Percentiles rank a stretch among this genome's conserved stretches.
Conservation (phyloP, 2,329 filamentous ascomycete genomes). For the Aspergillus floridensis region DNA sequence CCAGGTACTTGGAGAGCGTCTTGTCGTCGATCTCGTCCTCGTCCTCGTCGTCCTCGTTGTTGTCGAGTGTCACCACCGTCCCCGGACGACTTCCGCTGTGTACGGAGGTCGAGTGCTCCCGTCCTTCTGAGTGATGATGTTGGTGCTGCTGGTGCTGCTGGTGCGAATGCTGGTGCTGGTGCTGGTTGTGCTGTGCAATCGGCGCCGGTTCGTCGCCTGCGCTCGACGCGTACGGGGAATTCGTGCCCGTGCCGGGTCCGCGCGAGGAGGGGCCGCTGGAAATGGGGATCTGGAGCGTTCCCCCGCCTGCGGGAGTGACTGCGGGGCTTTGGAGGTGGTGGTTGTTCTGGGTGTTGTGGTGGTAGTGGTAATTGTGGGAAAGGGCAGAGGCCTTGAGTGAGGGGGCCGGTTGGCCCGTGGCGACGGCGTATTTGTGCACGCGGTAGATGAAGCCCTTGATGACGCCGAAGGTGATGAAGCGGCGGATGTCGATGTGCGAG, state of each 20-base stretch:
- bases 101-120: constrained; percentile 26
- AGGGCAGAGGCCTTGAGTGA: constrained; percentile 23
- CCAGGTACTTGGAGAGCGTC: constrained; percentile 42
- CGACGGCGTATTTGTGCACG: constrained; percentile 83
- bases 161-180: too few species aligned
- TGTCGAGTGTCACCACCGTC: constrained; percentile 24
- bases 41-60: constrained; percentile 35
- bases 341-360: not conserved
- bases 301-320: not conserved
- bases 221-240: constrained; percentile 30
- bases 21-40: constrained; percentile 35
- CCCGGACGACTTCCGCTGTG: constrained; percentile 26
- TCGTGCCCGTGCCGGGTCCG: constrained; percentile 29
- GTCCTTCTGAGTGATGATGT: constrained; percentile 10
- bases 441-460: constrained; percentile 94
- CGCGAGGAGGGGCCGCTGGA: constrained; percentile 30
- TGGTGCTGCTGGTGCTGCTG: not conserved
- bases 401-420: constrained; percentile 35
- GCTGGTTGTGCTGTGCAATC: constrained; percentile 13
- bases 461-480: constrained; percentile 91
- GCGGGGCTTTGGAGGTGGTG: not conserved
- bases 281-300: constrained; percentile 8
- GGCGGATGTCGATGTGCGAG: constrained; percentile 76
- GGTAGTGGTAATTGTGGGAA: constrained; percentile 14
- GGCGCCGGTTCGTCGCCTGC: constrained; percentile 21